These are phyloP conservation scores for Gossypium davidsonii DNA, from an alignment of 441 rosid species.

Conservation along the genomic window DNA sequence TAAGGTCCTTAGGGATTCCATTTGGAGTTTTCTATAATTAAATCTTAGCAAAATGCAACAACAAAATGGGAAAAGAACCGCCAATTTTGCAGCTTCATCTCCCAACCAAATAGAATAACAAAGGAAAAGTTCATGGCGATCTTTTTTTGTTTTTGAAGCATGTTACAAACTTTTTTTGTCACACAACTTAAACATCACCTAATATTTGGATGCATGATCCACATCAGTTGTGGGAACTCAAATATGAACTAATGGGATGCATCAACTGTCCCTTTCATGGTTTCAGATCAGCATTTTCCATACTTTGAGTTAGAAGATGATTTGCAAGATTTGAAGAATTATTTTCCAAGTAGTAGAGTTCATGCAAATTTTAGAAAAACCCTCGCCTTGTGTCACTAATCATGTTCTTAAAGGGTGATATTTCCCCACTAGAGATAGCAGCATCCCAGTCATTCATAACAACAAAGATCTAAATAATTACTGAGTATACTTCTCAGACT, in stretches of 20 bases:
- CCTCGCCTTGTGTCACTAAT: neutral
- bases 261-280: constrained; percentile 3
- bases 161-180: neutral
- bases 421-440: neutral
- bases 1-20: neutral
- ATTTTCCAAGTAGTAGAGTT: constrained; percentile 1
- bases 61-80: neutral
- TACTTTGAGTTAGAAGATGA: neutral
- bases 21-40: neutral
- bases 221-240: neutral
- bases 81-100: neutral
- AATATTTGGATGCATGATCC: neutral
- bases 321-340: neutral
- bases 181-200: constrained; percentile 1
- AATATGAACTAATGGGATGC: neutral
- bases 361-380: constrained; percentile 1
- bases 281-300: constrained; percentile 2
- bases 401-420: constrained; percentile 1
- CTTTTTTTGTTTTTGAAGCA: neutral
- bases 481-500: neutral
- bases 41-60: constrained; percentile 1
- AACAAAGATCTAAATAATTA: neutral
- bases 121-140: neutral
- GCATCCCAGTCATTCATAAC: neutral
- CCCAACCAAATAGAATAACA: constrained; percentile 1